Evolutionary conservation across 768 basidiomycete genomes (phyloP).

Genomic region (Fibroporia radiculosa): DNA sequence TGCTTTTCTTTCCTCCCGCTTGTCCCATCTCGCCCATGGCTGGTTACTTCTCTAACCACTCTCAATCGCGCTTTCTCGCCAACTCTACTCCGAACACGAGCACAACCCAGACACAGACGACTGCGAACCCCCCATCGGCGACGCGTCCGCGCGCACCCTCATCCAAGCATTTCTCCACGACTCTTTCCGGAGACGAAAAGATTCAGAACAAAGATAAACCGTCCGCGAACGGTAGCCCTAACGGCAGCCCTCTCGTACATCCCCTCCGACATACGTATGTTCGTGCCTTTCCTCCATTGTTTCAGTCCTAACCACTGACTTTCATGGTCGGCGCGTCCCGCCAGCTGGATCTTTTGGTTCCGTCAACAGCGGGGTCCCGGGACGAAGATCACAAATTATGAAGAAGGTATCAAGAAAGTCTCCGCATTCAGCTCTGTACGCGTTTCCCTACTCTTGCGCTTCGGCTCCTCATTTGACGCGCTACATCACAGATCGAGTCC

Average conservation of each 20-base stretch:
- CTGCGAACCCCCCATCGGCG: constrained; percentile 18
- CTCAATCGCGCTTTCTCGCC: constrained; percentile 61
- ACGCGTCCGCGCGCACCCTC: constrained; percentile 42
- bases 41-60: constrained; percentile 81
- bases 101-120: constrained; percentile 19
- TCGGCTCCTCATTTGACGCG: neutral
- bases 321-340: neutral
- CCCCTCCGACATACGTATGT: constrained; percentile 87
- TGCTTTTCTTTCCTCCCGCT: neutral
- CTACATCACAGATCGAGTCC: constrained; percentile 65
- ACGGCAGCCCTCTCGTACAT: constrained; percentile 43
- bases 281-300: constrained; percentile 33
- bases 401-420: constrained; percentile 91
- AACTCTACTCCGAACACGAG: constrained; percentile 28
- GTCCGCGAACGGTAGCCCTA: constrained; percentile 27
- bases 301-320: constrained; percentile 11
- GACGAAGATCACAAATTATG: constrained; percentile 85
- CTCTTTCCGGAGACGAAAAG: constrained; percentile 38
- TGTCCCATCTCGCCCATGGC: constrained; percentile 14
- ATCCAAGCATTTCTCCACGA: constrained; percentile 73
- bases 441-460: constrained; percentile 8
- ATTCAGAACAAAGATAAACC: constrained; percentile 34
- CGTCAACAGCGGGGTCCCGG: constrained; percentile 85
- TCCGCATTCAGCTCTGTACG: constrained; percentile 82
- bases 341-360: constrained; percentile 89